Evolutionary conservation across 2,329 filamentous ascomycete species (phyloP).

Genomic region (Beauveria bassiana): DNA sequence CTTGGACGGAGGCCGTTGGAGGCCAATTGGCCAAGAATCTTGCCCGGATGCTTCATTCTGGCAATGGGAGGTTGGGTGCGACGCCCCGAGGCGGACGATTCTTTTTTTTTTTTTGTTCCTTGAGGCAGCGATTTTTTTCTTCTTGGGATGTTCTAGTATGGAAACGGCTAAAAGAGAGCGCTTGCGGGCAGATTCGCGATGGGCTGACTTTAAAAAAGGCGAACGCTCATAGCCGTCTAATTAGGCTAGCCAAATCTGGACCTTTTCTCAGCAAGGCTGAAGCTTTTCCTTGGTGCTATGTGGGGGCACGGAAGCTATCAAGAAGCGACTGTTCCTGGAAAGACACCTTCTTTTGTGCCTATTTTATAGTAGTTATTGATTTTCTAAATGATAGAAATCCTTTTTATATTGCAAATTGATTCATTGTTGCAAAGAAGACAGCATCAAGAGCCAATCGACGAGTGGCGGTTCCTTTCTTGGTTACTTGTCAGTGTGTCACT

Average conservation of each 20-base stretch:
- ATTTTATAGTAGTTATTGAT: too few relatives aligned
- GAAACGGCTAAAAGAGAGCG: background rate
- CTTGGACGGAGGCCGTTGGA: conserved; percentile 2
- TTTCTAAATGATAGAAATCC: too few relatives aligned
- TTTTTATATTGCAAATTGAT: too few relatives aligned
- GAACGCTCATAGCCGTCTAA: background rate
- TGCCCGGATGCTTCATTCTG: conserved; percentile 3
- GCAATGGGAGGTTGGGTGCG: background rate
- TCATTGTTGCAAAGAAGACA: too few relatives aligned
- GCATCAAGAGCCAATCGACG: too few relatives aligned
- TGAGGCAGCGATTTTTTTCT: background rate
- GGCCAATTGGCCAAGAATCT: conserved; percentile 7
- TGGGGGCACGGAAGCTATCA: too few relatives aligned
- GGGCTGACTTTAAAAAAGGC: background rate
- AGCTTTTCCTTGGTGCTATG: background rate
- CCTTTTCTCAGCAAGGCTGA: background rate
- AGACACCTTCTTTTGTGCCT: too few relatives aligned
- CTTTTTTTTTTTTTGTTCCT: background rate
- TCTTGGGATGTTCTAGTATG: background rate
- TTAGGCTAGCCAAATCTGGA: conserved; percentile 1
- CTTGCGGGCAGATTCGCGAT: background rate
- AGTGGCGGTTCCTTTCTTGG: too few relatives aligned
- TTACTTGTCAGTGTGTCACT: too few relatives aligned
- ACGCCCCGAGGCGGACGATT: background rate
- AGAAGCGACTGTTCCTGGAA: too few relatives aligned